A percentile compares a stretch with the other conserved stretches of the same genome.
These are phyloP conservation scores for Hemisphaericaspora xylofermentans DNA, from an alignment of 1,139 yeast species.

Conservation along the genomic window DNA sequence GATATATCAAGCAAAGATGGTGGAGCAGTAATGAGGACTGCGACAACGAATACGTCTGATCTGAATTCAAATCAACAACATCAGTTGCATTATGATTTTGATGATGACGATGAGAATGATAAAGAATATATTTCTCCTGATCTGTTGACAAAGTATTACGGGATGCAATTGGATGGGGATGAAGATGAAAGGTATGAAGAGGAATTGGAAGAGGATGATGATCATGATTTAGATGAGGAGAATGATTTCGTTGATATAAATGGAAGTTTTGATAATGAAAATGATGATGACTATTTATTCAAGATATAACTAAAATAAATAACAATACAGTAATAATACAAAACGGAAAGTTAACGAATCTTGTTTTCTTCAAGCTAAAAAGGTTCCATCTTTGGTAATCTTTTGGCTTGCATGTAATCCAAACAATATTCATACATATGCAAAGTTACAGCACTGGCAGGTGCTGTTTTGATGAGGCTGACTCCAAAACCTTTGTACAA, in stretches of 20 bases:
- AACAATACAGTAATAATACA: neutral
- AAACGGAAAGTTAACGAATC: neutral
- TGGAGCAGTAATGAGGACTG: slow-evolving; percentile 13
- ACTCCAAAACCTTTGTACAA: slow-evolving; percentile 73
- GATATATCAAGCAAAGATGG: slow-evolving; percentile 14
- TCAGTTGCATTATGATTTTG: slow-evolving; percentile 16
- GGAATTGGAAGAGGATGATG: slow-evolving; percentile 18
- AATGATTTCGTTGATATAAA: slow-evolving; percentile 30
- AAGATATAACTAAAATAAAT: slow-evolving; percentile 13
- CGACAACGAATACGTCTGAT: slow-evolving; percentile 14
- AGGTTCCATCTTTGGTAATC: neutral
- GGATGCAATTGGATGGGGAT: slow-evolving; percentile 21
- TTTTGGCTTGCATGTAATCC: slow-evolving; percentile 7
- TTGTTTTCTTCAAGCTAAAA: neutral
- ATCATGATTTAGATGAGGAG: slow-evolving; percentile 23
- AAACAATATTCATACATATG: slow-evolving; percentile 61
- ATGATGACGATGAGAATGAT: slow-evolving; percentile 28
- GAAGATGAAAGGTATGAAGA: slow-evolving; percentile 21
- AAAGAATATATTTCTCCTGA: slow-evolving; percentile 45
- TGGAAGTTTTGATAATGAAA: slow-evolving; percentile 19
- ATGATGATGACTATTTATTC: slow-evolving; percentile 37
- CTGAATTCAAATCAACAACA: slow-evolving; percentile 8
- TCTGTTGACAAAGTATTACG: slow-evolving; percentile 37
- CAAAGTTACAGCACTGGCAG: slow-evolving; percentile 77
- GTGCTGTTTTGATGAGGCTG: slow-evolving; percentile 74